Conservation (phyloP, 2,329 filamentous ascomycete species). For the Clonostachys chloroleuca region DNA sequence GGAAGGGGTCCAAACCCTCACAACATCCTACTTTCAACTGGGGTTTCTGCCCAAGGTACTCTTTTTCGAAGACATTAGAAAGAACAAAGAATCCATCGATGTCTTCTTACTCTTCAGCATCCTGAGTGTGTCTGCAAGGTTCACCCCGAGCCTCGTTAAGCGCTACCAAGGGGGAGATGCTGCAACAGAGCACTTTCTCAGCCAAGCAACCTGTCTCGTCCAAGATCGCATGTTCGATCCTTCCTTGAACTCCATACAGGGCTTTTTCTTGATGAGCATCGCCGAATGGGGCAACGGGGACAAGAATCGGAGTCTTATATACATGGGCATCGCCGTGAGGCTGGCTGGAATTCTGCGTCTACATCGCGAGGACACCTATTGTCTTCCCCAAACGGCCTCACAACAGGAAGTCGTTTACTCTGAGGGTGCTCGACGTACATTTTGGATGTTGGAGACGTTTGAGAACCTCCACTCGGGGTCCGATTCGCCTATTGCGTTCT, state of each 20-base stretch:
- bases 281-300: constrained; percentile 25
- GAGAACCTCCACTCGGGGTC: constrained; percentile 28
- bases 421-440: constrained; percentile 25
- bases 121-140: constrained; percentile 20
- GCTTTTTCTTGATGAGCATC: constrained; percentile 22
- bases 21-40: constrained; percentile 21
- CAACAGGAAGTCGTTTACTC: constrained; percentile 20
- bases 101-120: constrained; percentile 20
- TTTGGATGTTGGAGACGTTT: constrained; percentile 29
- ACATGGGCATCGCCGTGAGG: constrained; percentile 29
- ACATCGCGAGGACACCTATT: constrained; percentile 28
- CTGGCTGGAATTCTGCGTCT: constrained; percentile 26
- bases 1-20: constrained; percentile 16
- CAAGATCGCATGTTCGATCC: constrained; percentile 18
- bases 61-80: constrained; percentile 17
- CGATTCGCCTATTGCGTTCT: constrained; percentile 22
- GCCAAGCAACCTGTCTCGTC: constrained; percentile 13
- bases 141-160: constrained; percentile 15
- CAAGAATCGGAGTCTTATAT: constrained; percentile 23
- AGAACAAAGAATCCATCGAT: constrained; percentile 11
- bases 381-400: constrained; percentile 11
- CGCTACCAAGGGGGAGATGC: constrained; percentile 12
- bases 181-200: constrained; percentile 19
- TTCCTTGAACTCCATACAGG: constrained; percentile 18
- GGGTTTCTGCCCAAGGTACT: constrained; percentile 22